phyloP scores from a whole-genome alignment of 164 flowering plant species.

The Amborella trichopoda region DNA sequence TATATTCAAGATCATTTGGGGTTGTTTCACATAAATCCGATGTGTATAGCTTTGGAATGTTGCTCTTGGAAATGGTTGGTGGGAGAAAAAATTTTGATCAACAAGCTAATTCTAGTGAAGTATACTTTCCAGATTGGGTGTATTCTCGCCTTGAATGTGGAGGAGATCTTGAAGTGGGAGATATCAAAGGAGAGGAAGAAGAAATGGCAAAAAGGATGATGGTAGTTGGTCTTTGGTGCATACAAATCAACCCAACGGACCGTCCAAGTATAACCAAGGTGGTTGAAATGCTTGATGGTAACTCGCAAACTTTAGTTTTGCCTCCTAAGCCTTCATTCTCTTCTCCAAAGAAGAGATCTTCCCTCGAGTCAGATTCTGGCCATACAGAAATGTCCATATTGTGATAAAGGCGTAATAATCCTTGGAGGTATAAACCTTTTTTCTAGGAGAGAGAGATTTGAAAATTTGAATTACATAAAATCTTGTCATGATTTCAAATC shows the following conservation, averaged over 20 bases:
- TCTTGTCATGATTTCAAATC: too few relatives aligned
- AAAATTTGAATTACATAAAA: too few relatives aligned
- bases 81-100: background rate
- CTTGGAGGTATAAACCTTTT: too few relatives aligned
- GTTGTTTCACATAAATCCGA: conserved; percentile 7
- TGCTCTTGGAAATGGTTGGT: conserved; percentile 1
- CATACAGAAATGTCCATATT: too few relatives aligned
- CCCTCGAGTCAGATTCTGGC: too few relatives aligned
- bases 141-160: background rate
- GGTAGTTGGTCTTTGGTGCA: conserved; percentile 1
- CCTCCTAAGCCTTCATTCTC: conserved; percentile 1
- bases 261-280: conserved; percentile 4
- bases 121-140: conserved; percentile 4
- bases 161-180: background rate
- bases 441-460: too few relatives aligned
- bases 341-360: too few relatives aligned
- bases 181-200: background rate
- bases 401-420: too few relatives aligned
- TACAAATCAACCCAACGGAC: background rate
- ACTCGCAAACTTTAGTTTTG: background rate
- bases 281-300: background rate
- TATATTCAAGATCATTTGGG: conserved; percentile 2
- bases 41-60: conserved; percentile 8
- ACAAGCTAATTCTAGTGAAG: conserved; percentile 1
- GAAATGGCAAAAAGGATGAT: background rate